Base-by-base conservation (phyloP, 2,329 filamentous ascomycete species). In the Hirsutella minnesotensis region DNA sequence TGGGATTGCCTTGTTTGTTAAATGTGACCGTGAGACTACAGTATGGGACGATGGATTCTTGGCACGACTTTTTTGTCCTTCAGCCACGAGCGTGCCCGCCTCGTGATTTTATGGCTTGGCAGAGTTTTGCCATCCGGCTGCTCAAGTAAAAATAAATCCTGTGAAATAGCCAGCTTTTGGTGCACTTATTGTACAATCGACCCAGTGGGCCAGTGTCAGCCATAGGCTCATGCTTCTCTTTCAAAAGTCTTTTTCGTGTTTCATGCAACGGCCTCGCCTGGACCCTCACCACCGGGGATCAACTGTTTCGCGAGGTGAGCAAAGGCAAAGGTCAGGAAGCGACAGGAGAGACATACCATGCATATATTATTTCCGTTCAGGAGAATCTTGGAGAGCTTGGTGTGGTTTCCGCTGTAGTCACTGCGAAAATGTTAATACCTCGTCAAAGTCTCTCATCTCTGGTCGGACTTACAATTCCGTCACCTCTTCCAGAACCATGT, bases 311-410 rank as follows among this genome's bases (percentile, higher is more conserved):
- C n/a, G 16, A 7, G 1, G 34, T 55, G 18, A 58, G 46, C 9
- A 31, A 27, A 12, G 2, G 9, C 12, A 27, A 27, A 21, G 4
- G 8, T 8, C 9, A 22, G 4, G 5, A 3, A 19, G 13, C 4
- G 10, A 18, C 5, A 15, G 10, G n/a, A 12, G n/a, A 16, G n/a
- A 15, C 72, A 44, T 75, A 95, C 92, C 92, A 98, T 98, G 84
- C 90, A 96, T 50, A 98, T 87, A 58, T 96, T 96, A 69, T 98
- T 98, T 44, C 92, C 92, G 57, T 98, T 98, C 33, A 98, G 70
- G 35, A 98, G 68, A 47, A 98, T 95, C 72, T 96, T 96, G 41
- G 88, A 77, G 34, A 98, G 77, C 63, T 94, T 94, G 38, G 81
- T 85, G 64, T 90, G 83, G 54, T 83, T 79, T 47, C 90, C 90